Base-by-base conservation (phyloP, 306 rosid species). In the Spatholobus suberectus region DNA sequence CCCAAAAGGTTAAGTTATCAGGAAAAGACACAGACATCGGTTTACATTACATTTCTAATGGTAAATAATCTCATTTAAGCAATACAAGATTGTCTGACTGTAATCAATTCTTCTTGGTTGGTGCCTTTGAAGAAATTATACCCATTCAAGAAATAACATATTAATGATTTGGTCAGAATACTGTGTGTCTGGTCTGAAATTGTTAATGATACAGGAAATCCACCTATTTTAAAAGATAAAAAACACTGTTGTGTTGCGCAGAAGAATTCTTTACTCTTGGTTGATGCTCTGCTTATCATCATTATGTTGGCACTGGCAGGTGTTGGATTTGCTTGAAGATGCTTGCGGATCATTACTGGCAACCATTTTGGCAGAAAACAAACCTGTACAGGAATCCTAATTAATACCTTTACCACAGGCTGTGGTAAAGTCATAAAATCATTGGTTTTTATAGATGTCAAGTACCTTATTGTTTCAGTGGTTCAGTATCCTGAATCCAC, bases 311-410 rank as follows among this genome's bases (percentile, higher is more conserved):
- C 52, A 75, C 55, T 85, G 46, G 38, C 95, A 93, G 97, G 99
- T 96, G 81, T 89, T 96, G 82, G 97, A 93, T 90, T 72, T 96
- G 82, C 98, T 96, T 77, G 97, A 93, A 89, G 98, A 96, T 90
- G 99, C 96, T 15, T 92, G 98, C 63, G 94, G 86, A 69, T 92
- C 96, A 61, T 88, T 96, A 87, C 68, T 95, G 85, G 92, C 90
- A 76, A 85, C 85, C 87, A 84, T 93, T 82, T 85, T 90, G 90
- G 89, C 92, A 47, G 93, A 92, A 86, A 89, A 93, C 79, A 88
- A 89, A 79, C 88, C 70, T 69, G 62, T 84, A 23, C 84, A 84
- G 46, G 91, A 82, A 67, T 78, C 87, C 55, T 87, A 83, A 82
- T 32, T 87, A 83, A 82, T 32, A 18, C 65, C 21, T 15, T 27